These are phyloP conservation scores for Myriangium duriaei DNA, from an alignment of 2,329 filamentous ascomycete genomes.

Conservation along the genomic window DNA sequence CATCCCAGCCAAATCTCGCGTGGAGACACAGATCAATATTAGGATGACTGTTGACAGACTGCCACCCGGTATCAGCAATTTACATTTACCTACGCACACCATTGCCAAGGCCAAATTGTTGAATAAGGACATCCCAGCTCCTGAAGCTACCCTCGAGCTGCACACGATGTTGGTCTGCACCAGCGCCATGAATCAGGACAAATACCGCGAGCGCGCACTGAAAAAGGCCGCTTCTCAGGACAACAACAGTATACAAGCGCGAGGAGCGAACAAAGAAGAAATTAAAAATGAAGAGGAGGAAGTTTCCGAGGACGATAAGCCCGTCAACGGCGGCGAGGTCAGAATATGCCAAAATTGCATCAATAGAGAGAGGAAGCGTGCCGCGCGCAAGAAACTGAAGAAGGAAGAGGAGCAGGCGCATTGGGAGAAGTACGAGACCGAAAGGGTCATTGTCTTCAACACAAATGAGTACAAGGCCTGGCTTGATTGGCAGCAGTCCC, in stretches of 20 bases:
- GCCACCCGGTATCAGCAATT: constrained; percentile 60
- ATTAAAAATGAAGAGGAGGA: constrained; percentile 33
- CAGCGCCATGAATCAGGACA: constrained; percentile 70
- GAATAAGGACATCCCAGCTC: constrained; percentile 56
- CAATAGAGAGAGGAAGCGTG: constrained; percentile 77
- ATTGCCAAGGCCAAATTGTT: constrained; percentile 91
- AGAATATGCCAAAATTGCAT: constrained; percentile 89
- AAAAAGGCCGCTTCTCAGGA: constrained; percentile 40
- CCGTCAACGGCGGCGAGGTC: constrained; percentile 84
- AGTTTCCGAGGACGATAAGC: constrained; percentile 53
- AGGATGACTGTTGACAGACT: constrained; percentile 66
- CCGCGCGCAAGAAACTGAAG: constrained; percentile 83
- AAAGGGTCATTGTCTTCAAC: constrained; percentile 82
- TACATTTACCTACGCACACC: constrained; percentile 79
- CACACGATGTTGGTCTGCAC: constrained; percentile 78
- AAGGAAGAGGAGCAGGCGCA: constrained; percentile 84
- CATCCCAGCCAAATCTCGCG: constrained; percentile 58
- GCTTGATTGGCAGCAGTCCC: constrained; percentile 32
- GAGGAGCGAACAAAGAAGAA: constrained; percentile 32
- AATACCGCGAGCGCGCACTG: constrained; percentile 55
- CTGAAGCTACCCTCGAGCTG: constrained; percentile 65
- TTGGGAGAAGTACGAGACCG: constrained; percentile 69
- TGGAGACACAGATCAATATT: constrained; percentile 92
- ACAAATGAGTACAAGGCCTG: constrained; percentile 61
- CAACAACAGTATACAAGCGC: constrained; percentile 28